phyloP scores from a whole-genome alignment of 2,329 filamentous ascomycete species.

The Fonsecaea pedrosoi region DNA sequence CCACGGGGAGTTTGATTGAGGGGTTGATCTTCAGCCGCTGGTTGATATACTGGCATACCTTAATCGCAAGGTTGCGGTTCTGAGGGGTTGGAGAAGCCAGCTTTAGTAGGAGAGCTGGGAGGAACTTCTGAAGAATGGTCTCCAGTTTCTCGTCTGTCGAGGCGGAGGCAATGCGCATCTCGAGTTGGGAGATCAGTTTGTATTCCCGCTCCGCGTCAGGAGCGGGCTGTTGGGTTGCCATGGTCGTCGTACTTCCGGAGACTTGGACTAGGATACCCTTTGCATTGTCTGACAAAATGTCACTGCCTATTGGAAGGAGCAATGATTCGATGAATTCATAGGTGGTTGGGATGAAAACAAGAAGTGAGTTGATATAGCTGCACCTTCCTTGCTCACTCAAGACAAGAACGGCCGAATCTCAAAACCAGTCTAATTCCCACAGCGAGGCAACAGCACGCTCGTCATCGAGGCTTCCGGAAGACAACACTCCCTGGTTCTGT shows the following conservation, averaged over 20 bases:
- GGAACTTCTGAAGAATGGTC: slow-evolving; percentile 75
- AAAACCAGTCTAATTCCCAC: neutral
- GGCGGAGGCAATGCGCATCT: slow-evolving; percentile 81
- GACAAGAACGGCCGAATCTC: neutral
- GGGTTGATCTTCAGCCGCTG: slow-evolving; percentile 65
- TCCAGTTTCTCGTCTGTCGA: slow-evolving; percentile 85
- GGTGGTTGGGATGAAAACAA: neutral
- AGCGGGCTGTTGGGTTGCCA: slow-evolving; percentile 12
- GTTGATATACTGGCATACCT: slow-evolving; percentile 75
- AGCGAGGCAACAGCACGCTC: slow-evolving; percentile 27
- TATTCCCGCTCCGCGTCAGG: slow-evolving; percentile 72
- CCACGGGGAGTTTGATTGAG: slow-evolving; percentile 79
- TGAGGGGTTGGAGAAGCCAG: slow-evolving; percentile 78
- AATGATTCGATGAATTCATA: neutral
- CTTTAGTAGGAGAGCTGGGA: slow-evolving; percentile 84
- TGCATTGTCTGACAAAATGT: neutral
- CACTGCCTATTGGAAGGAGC: neutral
- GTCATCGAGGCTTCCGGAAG: slow-evolving; percentile 16
- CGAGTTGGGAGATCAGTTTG: slow-evolving; percentile 81
- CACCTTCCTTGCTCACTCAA: neutral
- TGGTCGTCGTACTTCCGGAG: neutral
- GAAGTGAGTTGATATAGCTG: neutral
- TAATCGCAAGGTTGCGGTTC: slow-evolving; percentile 80
- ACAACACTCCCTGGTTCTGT: slow-evolving; percentile 12
- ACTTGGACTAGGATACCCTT: neutral